These are phyloP conservation scores for Lasiosphaeris hirsuta DNA, from an alignment of 495 filamentous ascomycete genomes.

Conservation along the genomic window DNA sequence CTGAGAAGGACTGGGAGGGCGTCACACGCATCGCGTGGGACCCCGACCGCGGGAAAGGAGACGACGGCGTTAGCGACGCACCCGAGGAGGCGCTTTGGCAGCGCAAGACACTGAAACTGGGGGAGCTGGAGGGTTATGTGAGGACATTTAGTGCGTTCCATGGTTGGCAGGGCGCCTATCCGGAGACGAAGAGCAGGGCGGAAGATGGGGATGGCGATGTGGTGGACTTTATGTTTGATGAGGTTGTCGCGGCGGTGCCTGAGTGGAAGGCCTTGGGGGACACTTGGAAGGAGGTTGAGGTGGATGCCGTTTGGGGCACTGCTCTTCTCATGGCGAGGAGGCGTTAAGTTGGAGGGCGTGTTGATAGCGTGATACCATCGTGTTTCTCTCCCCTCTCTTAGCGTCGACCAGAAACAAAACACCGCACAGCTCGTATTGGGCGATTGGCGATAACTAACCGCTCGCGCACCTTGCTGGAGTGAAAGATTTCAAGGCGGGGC, in stretches of 20 bases:
- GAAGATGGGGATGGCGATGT: conserved; percentile 52
- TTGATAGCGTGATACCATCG: too few relatives aligned
- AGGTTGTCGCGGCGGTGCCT: conserved; percentile 43
- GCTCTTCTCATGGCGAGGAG: conserved; percentile 51
- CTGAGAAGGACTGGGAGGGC: conserved; percentile 47
- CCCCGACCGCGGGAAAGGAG: conserved; percentile 34
- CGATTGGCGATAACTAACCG: too few relatives aligned
- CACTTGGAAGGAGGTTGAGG: conserved; percentile 45
- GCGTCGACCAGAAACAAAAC: not conserved
- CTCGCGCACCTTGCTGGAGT: too few relatives aligned
- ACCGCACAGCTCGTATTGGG: too few relatives aligned
- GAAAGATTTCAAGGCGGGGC: not conserved
- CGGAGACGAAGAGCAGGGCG: conserved; percentile 39
- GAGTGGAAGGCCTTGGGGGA: conserved; percentile 49
- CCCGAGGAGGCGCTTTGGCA: conserved; percentile 50
- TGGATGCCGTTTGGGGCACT: conserved; percentile 55
- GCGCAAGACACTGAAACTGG: conserved; percentile 48
- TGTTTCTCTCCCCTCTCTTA: too few relatives aligned
- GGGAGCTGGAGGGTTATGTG: conserved; percentile 52
- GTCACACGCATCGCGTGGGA: conserved; percentile 55
- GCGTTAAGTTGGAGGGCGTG: conserved; percentile 7
- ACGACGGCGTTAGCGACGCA: conserved; percentile 22
- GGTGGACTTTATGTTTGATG: conserved; percentile 55
- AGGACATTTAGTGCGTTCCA: conserved; percentile 56
- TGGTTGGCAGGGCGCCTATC: conserved; percentile 51